Evolutionary conservation across 345 rosid genomes (phyloP).

Genomic region (Abelmoschus esculentus): DNA sequence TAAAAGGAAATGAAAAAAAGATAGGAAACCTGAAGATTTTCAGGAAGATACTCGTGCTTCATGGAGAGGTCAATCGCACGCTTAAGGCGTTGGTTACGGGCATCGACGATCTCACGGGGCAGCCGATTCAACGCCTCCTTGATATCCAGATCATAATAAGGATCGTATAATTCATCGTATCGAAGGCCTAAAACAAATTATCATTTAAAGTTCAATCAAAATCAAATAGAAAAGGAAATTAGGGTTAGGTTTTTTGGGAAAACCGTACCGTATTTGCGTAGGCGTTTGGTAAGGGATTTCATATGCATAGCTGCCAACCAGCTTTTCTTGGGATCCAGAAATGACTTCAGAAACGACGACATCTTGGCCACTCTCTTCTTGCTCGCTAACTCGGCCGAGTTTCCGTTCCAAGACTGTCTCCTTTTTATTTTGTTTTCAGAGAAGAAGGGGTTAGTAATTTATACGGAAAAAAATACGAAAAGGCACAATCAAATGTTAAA

Average conservation of each 20-base stretch:
- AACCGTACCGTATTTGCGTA: slow-evolving; percentile 50
- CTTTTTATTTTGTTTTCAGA: not conserved
- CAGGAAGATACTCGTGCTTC: slow-evolving; percentile 89
- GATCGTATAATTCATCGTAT: slow-evolving; percentile 89
- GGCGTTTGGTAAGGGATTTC: slow-evolving; percentile 65
- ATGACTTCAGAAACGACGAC: not conserved
- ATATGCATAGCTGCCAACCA: slow-evolving; percentile 65
- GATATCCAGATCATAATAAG: slow-evolving; percentile 67
- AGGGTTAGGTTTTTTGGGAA: slow-evolving; percentile 20
- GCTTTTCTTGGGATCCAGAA: slow-evolving; percentile 67
- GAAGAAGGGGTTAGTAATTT: not conserved
- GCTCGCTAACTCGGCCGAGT: not conserved
- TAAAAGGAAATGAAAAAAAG: not conserved
- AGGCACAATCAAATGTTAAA: too few species aligned
- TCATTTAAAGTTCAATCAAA: not conserved
- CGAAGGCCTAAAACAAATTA: slow-evolving; percentile 48
- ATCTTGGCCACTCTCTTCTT: not conserved
- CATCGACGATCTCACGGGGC: slow-evolving; percentile 87
- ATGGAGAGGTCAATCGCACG: slow-evolving; percentile 98
- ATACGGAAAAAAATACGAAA: too few species aligned
- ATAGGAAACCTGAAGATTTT: slow-evolving; percentile 60
- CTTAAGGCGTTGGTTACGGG: slow-evolving; percentile 93
- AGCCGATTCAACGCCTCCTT: slow-evolving; percentile 85
- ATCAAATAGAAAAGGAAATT: not conserved
- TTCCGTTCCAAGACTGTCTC: not conserved